phyloP scores from a whole-genome alignment of 345 rosid species.

The Zanthoxylum bungeanum region DNA sequence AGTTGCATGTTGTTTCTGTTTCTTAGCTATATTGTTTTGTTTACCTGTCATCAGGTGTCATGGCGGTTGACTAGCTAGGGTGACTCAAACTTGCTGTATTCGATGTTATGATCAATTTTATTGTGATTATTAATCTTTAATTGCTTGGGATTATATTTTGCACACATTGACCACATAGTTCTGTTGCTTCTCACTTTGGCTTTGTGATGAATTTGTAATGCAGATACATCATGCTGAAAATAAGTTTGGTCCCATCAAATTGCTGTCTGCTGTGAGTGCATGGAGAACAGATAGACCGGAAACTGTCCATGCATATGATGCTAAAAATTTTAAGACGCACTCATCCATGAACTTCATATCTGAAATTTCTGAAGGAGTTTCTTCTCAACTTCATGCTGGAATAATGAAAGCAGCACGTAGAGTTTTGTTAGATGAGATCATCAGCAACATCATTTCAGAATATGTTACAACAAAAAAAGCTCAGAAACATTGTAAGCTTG shows the following conservation, averaged over 20 bases:
- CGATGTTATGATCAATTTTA: background rate
- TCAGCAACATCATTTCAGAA: slow-evolving; percentile 58
- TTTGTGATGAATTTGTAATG: slow-evolving; percentile 22
- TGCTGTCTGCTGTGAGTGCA: slow-evolving; percentile 50
- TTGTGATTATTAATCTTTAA: background rate
- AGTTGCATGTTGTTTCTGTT: background rate
- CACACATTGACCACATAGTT: background rate
- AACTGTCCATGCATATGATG: slow-evolving; percentile 21
- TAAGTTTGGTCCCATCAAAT: slow-evolving; percentile 45
- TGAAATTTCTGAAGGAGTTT: slow-evolving; percentile 65
- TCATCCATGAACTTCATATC: slow-evolving; percentile 38
- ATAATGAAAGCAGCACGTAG: slow-evolving; percentile 79
- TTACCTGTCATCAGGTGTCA: background rate
- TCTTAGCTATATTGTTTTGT: background rate
- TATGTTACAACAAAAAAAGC: slow-evolving; percentile 44
- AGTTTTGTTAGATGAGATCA: slow-evolving; percentile 80
- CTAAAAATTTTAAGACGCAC: slow-evolving; percentile 27
- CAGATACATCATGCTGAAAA: slow-evolving; percentile 69
- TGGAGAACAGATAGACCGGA: slow-evolving; percentile 42
- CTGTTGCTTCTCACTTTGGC: slow-evolving; percentile 12
- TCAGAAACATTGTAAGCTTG: slow-evolving; percentile 40
- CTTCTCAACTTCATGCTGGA: slow-evolving; percentile 73
- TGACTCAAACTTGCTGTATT: background rate
- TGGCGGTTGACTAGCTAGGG: background rate
- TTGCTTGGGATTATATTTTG: background rate